These are phyloP conservation scores for Nannochloropsis salina DNA, from an alignment of 108 stramenopile genomes.

Conservation along the genomic window DNA sequence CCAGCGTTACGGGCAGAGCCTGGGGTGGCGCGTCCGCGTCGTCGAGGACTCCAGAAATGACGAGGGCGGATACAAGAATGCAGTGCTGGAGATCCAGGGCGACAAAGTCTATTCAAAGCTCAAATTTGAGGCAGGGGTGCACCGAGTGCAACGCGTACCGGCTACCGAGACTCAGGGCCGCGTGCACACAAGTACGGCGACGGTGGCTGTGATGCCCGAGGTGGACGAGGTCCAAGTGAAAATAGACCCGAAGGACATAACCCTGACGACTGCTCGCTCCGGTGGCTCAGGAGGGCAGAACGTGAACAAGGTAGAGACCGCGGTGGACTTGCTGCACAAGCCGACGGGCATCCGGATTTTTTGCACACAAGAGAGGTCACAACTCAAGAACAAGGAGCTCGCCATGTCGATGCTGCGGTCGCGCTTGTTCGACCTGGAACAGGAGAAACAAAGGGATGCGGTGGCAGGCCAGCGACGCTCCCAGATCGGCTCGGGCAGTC, in stretches of 20 bases:
- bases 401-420: conserved; percentile 51
- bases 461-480: conserved; percentile 34
- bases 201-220: conserved; percentile 57
- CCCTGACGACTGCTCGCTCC: conserved; percentile 51
- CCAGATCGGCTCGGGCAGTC: conserved; percentile 49
- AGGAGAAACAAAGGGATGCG: conserved; percentile 47
- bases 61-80: conserved; percentile 48
- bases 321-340: conserved; percentile 54
- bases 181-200: conserved; percentile 55
- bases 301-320: conserved; percentile 57
- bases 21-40: conserved; percentile 42
- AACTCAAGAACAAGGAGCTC: conserved; percentile 55
- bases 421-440: conserved; percentile 52
- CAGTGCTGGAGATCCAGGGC: conserved; percentile 49
- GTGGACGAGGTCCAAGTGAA: conserved; percentile 53
- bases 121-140: conserved; percentile 56
- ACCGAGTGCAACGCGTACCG: conserved; percentile 55
- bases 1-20: conserved; percentile 61
- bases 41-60: conserved; percentile 41
- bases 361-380: conserved; percentile 54
- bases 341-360: conserved; percentile 56
- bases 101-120: conserved; percentile 54
- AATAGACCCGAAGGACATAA: conserved; percentile 50
- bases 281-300: conserved; percentile 48
- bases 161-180: conserved; percentile 56